phyloP scores from a whole-genome alignment of 202 grass and related monocot species.

The Schoenoplectus triqueter region DNA sequence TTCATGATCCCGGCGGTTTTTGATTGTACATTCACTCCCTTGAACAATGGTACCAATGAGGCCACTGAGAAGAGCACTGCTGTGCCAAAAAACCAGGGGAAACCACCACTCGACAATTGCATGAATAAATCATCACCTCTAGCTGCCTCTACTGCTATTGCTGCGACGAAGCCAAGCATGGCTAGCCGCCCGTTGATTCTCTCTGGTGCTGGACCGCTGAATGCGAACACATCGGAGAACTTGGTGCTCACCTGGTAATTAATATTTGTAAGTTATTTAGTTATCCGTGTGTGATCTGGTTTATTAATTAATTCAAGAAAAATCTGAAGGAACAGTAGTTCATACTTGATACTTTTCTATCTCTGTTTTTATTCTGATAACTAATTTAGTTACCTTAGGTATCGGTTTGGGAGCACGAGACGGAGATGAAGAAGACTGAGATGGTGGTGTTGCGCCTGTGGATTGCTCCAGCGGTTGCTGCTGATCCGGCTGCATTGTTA shows the following conservation, averaged over 20 bases:
- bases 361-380: not conserved
- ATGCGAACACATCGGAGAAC: slow-evolving; percentile 50
- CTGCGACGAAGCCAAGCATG: slow-evolving; percentile 61
- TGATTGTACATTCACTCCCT: slow-evolving; percentile 38
- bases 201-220: slow-evolving; percentile 60
- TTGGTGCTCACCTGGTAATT: slow-evolving; percentile 23
- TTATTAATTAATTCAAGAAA: not conserved
- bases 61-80: slow-evolving; percentile 45
- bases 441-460: not conserved
- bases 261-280: not conserved
- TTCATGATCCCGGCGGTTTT: slow-evolving; percentile 31
- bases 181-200: slow-evolving; percentile 70
- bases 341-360: not conserved
- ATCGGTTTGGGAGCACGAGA: not conserved
- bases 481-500: slow-evolving; percentile 15
- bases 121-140: slow-evolving; percentile 41
- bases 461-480: not conserved
- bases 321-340: not conserved
- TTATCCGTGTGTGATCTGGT: not conserved
- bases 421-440: not conserved
- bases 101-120: slow-evolving; percentile 48
- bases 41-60: slow-evolving; percentile 58
- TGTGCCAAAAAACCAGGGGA: slow-evolving; percentile 41
- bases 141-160: slow-evolving; percentile 53
- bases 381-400: not conserved